Conservation (phyloP, 169 alveolate genomes). For the Perkinsus chesapeaki region DNA sequence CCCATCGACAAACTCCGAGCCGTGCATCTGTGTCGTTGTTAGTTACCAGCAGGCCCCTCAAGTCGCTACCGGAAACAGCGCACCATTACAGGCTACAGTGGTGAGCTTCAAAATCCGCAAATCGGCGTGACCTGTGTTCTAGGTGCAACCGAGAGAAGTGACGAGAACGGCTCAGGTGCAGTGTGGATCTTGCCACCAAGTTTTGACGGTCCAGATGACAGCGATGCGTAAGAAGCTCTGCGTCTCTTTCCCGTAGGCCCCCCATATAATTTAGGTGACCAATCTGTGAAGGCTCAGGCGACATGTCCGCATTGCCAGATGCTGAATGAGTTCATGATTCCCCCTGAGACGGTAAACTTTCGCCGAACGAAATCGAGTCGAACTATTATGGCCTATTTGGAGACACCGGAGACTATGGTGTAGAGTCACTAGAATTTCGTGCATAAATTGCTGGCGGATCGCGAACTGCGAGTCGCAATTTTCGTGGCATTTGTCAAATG, state of each 20-base stretch:
- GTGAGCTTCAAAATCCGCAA: too few relatives aligned
- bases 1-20: too few relatives aligned
- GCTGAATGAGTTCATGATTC: background rate
- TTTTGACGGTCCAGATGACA: background rate
- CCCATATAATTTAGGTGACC: background rate
- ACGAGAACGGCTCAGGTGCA: background rate
- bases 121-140: too few relatives aligned
- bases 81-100: background rate
- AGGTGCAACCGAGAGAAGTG: background rate
- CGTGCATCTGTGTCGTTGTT: too few relatives aligned
- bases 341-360: background rate
- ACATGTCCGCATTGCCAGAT: background rate
- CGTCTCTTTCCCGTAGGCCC: background rate
- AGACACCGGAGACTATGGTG: background rate
- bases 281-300: background rate
- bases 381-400: background rate
- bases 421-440: too few relatives aligned
- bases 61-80: background rate
- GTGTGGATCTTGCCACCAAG: background rate
- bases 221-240: background rate
- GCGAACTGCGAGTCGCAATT: too few relatives aligned
- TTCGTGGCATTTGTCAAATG: too few relatives aligned
- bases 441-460: too few relatives aligned
- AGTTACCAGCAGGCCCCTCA: background rate
- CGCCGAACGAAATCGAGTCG: background rate